Evolutionary conservation across 176 grass and related monocot genomes (phyloP).

Genomic region (Aegilops longissima): DNA sequence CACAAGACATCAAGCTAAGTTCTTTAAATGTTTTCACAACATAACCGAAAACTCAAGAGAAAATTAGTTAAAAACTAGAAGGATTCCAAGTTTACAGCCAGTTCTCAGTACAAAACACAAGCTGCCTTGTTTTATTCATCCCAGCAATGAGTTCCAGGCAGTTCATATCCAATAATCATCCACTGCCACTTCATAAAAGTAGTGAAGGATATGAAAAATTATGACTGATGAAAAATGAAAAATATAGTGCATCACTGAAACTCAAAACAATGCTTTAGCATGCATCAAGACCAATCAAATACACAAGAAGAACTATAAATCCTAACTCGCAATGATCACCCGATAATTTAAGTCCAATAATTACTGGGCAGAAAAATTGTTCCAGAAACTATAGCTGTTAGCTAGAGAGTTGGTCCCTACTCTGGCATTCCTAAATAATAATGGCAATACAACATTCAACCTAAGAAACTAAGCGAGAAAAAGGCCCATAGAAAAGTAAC

Average conservation of each 20-base stretch:
- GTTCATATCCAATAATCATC: background rate
- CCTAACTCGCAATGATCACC: background rate
- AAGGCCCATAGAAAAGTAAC: constrained; percentile 30
- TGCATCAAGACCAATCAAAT: background rate
- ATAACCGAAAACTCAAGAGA: background rate
- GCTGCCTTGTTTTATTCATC: background rate
- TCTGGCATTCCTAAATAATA: constrained; percentile 5
- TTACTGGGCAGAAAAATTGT: background rate
- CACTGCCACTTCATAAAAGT: background rate
- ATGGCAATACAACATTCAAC: constrained; percentile 11
- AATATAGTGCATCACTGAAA: background rate
- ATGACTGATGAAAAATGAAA: background rate
- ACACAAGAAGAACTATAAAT: background rate
- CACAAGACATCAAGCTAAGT: background rate
- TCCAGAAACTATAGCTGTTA: background rate
- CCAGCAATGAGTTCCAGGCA: background rate
- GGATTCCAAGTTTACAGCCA: background rate
- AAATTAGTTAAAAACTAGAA: background rate
- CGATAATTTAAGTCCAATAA: background rate
- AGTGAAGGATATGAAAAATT: background rate
- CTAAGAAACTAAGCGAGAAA: background rate
- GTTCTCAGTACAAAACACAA: constrained; percentile 5
- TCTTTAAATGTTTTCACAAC: background rate
- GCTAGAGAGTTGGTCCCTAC: background rate
- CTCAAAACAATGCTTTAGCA: background rate